Evolutionary conservation across 495 filamentous ascomycete genomes (phyloP).

Genomic region (Evansstolkia leycettana): DNA sequence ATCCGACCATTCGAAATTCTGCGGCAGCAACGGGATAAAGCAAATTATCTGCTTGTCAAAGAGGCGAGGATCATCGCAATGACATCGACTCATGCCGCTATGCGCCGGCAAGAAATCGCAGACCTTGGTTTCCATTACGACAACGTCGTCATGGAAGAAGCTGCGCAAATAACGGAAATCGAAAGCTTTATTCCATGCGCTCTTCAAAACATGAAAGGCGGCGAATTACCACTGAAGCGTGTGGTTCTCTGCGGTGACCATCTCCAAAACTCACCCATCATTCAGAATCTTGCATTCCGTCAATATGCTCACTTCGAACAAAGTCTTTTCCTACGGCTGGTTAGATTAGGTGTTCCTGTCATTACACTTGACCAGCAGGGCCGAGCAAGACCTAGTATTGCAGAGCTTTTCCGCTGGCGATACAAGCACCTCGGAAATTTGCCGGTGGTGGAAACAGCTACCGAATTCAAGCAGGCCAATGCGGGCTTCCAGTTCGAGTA

Average conservation of each 20-base stretch:
- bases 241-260: slow-evolving; percentile 93
- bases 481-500: slow-evolving; percentile 88
- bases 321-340: slow-evolving; percentile 81
- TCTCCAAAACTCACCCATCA: slow-evolving; percentile 88
- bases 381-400: slow-evolving; percentile 73
- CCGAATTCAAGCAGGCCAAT: slow-evolving; percentile 74
- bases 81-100: slow-evolving; percentile 98
- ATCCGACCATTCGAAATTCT: slow-evolving; percentile 93
- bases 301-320: slow-evolving; percentile 95
- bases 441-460: slow-evolving; percentile 50
- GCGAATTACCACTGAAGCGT: slow-evolving; percentile 65
- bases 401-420: slow-evolving; percentile 86
- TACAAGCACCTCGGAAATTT: slow-evolving; percentile 74
- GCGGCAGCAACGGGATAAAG: slow-evolving; percentile 73
- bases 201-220: slow-evolving; percentile 65
- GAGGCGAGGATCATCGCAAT: slow-evolving; percentile 95
- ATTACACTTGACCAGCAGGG: slow-evolving; percentile 90
- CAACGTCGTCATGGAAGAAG: slow-evolving; percentile 98
- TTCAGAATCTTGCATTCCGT: slow-evolving; percentile 91
- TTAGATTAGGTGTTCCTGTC: slow-evolving; percentile 79
- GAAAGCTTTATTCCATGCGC: slow-evolving; percentile 92
- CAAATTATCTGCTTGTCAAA: slow-evolving; percentile 89
- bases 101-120: slow-evolving; percentile 86
- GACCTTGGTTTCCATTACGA: slow-evolving; percentile 91
- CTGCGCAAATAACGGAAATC: slow-evolving; percentile 94